Evolutionary conservation across 768 basidiomycete genomes (phyloP), one percentile per base, ranked within the genome.

Genomic region (Amanita rubescens): DNA sequence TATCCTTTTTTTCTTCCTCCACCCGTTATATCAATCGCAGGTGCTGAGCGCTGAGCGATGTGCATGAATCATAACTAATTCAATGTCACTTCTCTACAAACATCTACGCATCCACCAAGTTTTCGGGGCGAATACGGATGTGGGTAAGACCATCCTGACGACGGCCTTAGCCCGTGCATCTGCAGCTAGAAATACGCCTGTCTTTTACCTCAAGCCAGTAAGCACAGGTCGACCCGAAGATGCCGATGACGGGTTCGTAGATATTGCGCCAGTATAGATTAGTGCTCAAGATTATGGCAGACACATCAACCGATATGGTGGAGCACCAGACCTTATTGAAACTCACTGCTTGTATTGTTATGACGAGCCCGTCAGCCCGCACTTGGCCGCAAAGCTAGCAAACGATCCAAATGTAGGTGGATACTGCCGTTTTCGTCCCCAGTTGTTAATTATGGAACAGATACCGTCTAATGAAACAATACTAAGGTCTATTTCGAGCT

Each of bases 101-200:
- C 78, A 94, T 63, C 77, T 97, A 32, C 82, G 91, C 15, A 73
- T 93, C 27, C 90, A 94, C 67, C 91, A 95, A 65, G 74, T 97
- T 55, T 95, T 96, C 63, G 95, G 95, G 30, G 93, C 94, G 1
- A 96, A 95, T 69, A 98, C 95, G 2, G 85, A 93, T 67, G 94
- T 97, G 47, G 95, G 95, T 24, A 97, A 98, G 70, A 96, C 94
- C 0, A 78, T 97, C 54, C 72, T 97, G 51, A 87, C 91, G 1
- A 81, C 93, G 2, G 90, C 90, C 1, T 81, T 98, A 33, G 80
- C 85, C 41, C 77, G 89, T 33, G 85, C 90, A 0, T 89, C 90
- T n/a, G 84, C 84, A 0, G 65, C 75, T 1, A 70, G 66, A 51
- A 71, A 74, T 22, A 72, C 73, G 2, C 63, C 69, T 34, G 83